phyloP scores from a whole-genome alignment of 805 yeast genomes.

The Saccharomycopsis vini region DNA sequence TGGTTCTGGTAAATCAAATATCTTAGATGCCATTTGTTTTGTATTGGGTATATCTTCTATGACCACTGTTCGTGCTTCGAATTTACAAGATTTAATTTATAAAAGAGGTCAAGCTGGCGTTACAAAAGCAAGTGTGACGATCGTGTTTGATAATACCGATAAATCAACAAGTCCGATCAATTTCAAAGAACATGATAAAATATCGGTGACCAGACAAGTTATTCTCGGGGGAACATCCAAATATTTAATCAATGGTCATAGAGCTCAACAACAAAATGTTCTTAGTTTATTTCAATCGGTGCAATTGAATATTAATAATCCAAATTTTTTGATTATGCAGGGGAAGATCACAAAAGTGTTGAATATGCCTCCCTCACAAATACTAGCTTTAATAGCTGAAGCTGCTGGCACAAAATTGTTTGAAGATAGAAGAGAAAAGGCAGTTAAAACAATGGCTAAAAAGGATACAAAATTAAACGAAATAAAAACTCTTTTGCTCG shows the following conservation, averaged over 20 bases:
- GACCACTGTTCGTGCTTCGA: constrained; percentile 91
- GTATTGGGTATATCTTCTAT: constrained; percentile 94
- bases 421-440: constrained; percentile 87
- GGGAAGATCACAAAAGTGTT: constrained; percentile 96
- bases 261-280: constrained; percentile 91
- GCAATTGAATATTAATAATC: constrained; percentile 91
- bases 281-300: constrained; percentile 87
- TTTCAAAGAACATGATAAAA: constrained; percentile 64
- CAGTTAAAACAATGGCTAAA: constrained; percentile 83
- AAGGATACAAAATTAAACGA: constrained; percentile 80
- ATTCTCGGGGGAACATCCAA: constrained; percentile 87
- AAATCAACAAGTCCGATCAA: constrained; percentile 76
- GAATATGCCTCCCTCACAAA: constrained; percentile 91
- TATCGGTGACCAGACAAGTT: constrained; percentile 87
- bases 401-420: constrained; percentile 97
- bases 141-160: constrained; percentile 86
- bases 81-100: constrained; percentile 86
- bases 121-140: constrained; percentile 92
- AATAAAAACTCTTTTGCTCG: constrained; percentile 60
- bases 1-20: constrained; percentile 96
- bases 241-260: constrained; percentile 88
- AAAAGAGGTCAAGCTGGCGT: constrained; percentile 98
- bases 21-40: constrained; percentile 93
- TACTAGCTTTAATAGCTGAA: constrained; percentile 85
- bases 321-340: constrained; percentile 96